Conservation (phyloP, 441 rosid genomes). For the Adansonia rubrostipa region DNA sequence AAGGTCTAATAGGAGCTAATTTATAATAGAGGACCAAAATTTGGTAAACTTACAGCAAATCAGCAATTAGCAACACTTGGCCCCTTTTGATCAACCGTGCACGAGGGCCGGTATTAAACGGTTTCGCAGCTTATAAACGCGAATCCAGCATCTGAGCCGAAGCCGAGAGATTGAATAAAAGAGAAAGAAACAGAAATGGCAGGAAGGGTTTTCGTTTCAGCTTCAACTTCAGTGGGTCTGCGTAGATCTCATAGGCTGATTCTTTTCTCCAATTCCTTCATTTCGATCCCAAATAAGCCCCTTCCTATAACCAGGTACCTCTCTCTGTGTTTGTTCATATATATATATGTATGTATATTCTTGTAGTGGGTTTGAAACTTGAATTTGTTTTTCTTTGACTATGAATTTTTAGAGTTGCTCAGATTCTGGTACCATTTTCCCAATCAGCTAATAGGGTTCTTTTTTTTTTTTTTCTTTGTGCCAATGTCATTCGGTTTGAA, state of each 20-base stretch:
- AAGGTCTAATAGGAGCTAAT: too few relatives aligned
- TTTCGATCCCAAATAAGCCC: slow-evolving; percentile 11
- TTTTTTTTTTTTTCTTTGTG: not conserved
- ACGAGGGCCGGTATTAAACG: not conserved
- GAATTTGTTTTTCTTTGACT: not conserved
- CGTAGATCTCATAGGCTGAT: slow-evolving; percentile 31
- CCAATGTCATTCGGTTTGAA: not conserved
- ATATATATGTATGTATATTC: not conserved
- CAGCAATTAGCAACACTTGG: too few relatives aligned
- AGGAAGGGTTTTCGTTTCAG: slow-evolving; percentile 40
- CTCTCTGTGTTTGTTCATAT: slow-evolving; percentile 3
- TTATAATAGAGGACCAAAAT: too few relatives aligned
- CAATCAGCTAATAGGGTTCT: not conserved
- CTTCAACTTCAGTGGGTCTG: slow-evolving; percentile 27
- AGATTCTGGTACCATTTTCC: not conserved
- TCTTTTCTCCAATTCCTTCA: slow-evolving; percentile 17
- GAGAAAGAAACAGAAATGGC: slow-evolving; percentile 22
- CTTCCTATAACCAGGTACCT: slow-evolving; percentile 46
- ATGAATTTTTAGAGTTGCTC: not conserved
- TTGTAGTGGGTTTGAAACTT: not conserved
- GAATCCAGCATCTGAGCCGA: not conserved
- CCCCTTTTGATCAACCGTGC: not conserved
- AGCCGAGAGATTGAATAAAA: not conserved
- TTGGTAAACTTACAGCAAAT: too few relatives aligned
- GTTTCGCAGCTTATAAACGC: not conserved